These are phyloP conservation scores for Suillus fuscotomentosus DNA, from an alignment of 768 basidiomycete species.

Conservation along the genomic window DNA sequence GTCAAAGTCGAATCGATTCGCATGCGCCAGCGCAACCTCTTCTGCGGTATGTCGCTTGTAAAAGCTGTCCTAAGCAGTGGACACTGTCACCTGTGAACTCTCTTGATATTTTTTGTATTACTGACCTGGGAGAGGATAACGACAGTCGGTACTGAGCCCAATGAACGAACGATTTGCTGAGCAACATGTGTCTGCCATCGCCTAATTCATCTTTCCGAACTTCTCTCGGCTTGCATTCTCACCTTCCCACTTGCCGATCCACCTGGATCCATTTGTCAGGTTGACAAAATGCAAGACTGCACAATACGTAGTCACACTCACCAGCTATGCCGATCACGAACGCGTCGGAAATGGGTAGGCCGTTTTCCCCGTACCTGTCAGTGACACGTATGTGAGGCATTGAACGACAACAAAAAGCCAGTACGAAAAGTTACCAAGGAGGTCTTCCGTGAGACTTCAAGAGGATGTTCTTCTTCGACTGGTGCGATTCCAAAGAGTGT, in stretches of 20 bases:
- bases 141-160: constrained; percentile 85
- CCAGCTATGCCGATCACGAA: constrained; percentile 87
- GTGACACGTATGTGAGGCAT: constrained; percentile 15
- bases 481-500: constrained; percentile 19
- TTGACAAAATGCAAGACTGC: neutral
- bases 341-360: constrained; percentile 64
- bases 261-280: constrained; percentile 38
- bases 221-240: constrained; percentile 11
- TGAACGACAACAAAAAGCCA: constrained; percentile 2
- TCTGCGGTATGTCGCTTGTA: constrained; percentile 81
- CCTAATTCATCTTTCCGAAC: neutral
- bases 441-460: constrained; percentile 83
- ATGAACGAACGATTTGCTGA: constrained; percentile 71
- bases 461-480: constrained; percentile 66
- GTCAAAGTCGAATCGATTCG: constrained; percentile 82
- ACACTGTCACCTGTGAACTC: neutral
- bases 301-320: constrained; percentile 27
- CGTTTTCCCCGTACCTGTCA: constrained; percentile 76
- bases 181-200: constrained; percentile 75
- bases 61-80: constrained; percentile 75
- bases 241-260: constrained; percentile 90
- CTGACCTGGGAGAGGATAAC: constrained; percentile 86
- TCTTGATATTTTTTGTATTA: neutral
- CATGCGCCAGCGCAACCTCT: constrained; percentile 80
- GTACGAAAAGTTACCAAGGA: constrained; percentile 57